Base-by-base conservation (phyloP, 345 rosid species). In the Eucalyptus coolabah region DNA sequence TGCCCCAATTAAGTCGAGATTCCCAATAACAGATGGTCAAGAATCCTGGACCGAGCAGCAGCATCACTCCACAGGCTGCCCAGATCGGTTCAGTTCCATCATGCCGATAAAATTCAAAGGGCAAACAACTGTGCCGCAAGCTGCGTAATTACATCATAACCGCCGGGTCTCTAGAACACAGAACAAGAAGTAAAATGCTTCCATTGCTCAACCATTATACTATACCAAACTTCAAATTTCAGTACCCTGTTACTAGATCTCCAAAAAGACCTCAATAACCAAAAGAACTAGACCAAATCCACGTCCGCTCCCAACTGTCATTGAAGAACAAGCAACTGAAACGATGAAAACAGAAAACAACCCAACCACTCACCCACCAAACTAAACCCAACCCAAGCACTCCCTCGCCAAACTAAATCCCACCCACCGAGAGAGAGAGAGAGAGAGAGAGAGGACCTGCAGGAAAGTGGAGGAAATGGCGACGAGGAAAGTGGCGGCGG, bases 401-500 rank as follows among this genome's bases (percentile, higher is more conserved):
- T 40, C 83, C 83, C 16, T 40, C 47, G 23, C 47, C 83, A 40
- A 77, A 40, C 47, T 77, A 21, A 40, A 11, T 7, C 16, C 51
- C 59, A 40, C 44, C 50, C 50, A 24, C 5, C 6, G 2, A 86
- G 8, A 63, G 2, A 86, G 83, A 30, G 40, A 32, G 45, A 44
- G 45, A 8, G 45, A 44, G 47, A 44, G 47, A 49, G 60, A 87
- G 83, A 17, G 17, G 85, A 95, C 98, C 96, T 96, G 97, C 5
- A 91, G 90, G 89, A 94, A 95, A 30, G 94, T 92, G 92, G 96
- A 92, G 89, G 96, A 96, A 86, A 94, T 32, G 89, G 94, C 98
- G 83, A 95, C 97, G 86, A 94, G 96, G 90, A 96, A 95, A 47
- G 98, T 96, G 40, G 96, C 97, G 56, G 94, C 92, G 86, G 98